Evolutionary conservation across 225 moss, liverwort and hornwort species (phyloP).

Genomic region (Lunularia cruciata): DNA sequence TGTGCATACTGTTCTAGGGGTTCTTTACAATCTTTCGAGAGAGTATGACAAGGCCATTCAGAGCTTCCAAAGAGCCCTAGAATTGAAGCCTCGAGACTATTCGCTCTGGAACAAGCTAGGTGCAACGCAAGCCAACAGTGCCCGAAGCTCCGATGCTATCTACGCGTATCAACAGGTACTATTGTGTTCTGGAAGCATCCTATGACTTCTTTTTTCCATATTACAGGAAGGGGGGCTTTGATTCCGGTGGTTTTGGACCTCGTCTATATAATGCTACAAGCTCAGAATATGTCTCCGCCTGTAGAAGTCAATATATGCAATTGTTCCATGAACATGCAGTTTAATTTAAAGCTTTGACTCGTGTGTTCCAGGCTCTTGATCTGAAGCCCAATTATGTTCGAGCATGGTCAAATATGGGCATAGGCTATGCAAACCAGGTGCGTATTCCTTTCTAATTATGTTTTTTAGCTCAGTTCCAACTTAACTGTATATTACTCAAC

Average conservation of each 20-base stretch:
- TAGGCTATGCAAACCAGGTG: slow-evolving; percentile 98
- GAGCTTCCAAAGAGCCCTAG: slow-evolving; percentile 76
- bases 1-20: slow-evolving; percentile 86
- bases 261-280: too few relatives aligned
- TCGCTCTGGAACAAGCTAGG: slow-evolving; percentile 98
- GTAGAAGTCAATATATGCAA: too few relatives aligned
- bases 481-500: too few relatives aligned
- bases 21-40: slow-evolving; percentile 90
- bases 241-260: too few relatives aligned
- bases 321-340: too few relatives aligned
- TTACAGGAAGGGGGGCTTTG: neutral
- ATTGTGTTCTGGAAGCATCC: neutral
- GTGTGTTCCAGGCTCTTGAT: slow-evolving; percentile 72
- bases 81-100: slow-evolving; percentile 97
- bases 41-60: slow-evolving; percentile 83
- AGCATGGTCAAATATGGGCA: slow-evolving; percentile 99
- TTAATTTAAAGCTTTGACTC: neutral
- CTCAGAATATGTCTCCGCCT: too few relatives aligned
- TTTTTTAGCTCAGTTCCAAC: too few relatives aligned
- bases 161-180: slow-evolving; percentile 93
- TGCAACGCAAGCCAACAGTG: slow-evolving; percentile 94
- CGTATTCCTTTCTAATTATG: neutral
- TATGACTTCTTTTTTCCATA: neutral
- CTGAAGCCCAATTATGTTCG: slow-evolving; percentile 97
- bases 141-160: slow-evolving; percentile 93